Evolutionary conservation across 2,329 filamentous ascomycete species (phyloP), one percentile per base, ranked within the genome.

Genomic region (Penicillium olsonii): DNA sequence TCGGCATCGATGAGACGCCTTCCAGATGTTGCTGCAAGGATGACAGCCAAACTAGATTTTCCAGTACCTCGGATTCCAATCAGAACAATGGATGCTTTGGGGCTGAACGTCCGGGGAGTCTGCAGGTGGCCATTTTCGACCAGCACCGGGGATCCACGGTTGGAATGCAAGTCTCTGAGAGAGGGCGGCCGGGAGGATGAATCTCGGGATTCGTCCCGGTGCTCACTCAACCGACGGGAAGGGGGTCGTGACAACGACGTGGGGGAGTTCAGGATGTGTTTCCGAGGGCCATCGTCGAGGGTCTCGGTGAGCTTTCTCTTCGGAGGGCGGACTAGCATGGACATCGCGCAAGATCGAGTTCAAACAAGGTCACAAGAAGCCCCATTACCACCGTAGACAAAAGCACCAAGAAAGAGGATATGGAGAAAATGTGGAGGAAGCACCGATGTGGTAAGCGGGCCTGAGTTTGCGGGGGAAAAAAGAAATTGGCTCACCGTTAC

Each of bases 31-130:
- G 84, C 84, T 0, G 87, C 87, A 5, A 87, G 85, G 54, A 92
- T 89, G 40, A 92, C 81, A 12, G 85, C 88, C 10, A 92, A 74
- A 1, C 86, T 90, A 2, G 87, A 87, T 68, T 91, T 91, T 14
- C 88, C 88, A 5, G 85, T 83, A 10, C 87, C 88, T 12, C 86
- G 83, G 48, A 90, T 84, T 2, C 88, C 88, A 18, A 88, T 80
- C 15, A 92, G 75, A 6, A 91, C 80, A 47, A 92, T 83, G 1
- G 88, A 90, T 2, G 85, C 84, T 73, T 87, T 79, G 9, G 77
- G 67, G 8, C 75, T 71, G 61, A 87, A 88, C 15, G 52, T 60
- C 27, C 67, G 62, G 17, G 57, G 56, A 3, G 49, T 70, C 35
- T 66, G 39, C 55, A 65, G 35, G 60, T 57, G 53, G 1, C 57